Base-by-base conservation (phyloP, 495 filamentous ascomycete genomes). In the Neurospora sp. region DNA sequence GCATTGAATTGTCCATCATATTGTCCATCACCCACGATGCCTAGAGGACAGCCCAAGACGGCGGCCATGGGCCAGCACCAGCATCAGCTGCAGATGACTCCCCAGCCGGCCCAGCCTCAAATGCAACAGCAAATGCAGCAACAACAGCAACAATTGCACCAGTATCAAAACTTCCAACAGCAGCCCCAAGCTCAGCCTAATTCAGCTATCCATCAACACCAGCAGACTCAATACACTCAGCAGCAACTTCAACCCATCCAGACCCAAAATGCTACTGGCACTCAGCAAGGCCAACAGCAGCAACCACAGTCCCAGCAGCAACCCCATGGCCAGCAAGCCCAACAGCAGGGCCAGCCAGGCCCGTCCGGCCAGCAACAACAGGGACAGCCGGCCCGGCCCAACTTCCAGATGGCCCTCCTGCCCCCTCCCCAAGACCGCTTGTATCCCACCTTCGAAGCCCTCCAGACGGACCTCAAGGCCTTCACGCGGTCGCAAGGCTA, bases 401-500 rank as follows among this genome's bases (percentile, higher is more conserved):
- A 79, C 73, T 79, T 79, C 71, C 78, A 78, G 35, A 79, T 79
- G 75, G 77, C 79, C 16, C 74, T 81, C 9, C 75, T 76, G 10
- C 79, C 79, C 8, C 79, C 79, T 1, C 79, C 79, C 22, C 78
- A 80, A 69, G 78, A 81, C 72, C 74, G 79, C 6, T 74, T 81
- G 16, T 81, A 81, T 71, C 73, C 73, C 40, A 78, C 75, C 39
- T 81, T 78, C 40, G 73, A 77, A 10, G 73, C 75, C 17, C 74
- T 80, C 12, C 69, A 74, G 0, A 48, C 73, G 8, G 78, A 80
- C 73, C 68, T 79, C 72, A 80, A 78, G 69, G 12, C 73, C 45
- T 81, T 81, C 61, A 75, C 78, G 48, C 76, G 75, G 14, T 78
- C 77, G 3, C 79, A 81, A 31, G 79, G 79, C 73, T 81, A 81